These are phyloP conservation scores for Ganoderma leucocontextum DNA, from an alignment of 1,284 basidiomycete species.

Conservation along the genomic window DNA sequence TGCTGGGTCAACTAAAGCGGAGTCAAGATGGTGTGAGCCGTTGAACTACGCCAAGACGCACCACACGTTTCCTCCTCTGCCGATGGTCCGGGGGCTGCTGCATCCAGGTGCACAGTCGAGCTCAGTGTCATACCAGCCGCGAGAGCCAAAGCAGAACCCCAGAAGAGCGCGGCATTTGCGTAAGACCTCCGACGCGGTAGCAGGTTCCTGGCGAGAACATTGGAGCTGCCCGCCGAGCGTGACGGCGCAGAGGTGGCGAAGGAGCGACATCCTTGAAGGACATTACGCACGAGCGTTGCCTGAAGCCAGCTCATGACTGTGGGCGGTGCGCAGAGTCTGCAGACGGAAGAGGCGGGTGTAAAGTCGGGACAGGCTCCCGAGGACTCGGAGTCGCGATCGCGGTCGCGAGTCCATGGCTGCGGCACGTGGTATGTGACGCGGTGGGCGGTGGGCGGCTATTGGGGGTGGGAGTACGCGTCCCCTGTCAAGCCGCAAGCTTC, in stretches of 20 bases:
- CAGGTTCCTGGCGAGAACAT: conserved; percentile 16
- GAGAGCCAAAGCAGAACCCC: conserved; percentile 46
- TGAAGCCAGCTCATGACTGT: conserved; percentile 30
- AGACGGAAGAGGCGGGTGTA: not conserved
- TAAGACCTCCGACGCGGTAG: conserved; percentile 21
- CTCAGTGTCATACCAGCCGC: conserved; percentile 43
- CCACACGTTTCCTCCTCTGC: conserved; percentile 39
- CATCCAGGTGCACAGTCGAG: conserved; percentile 49
- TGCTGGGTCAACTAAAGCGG: conserved; percentile 65
- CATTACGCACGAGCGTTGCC: conserved; percentile 20
- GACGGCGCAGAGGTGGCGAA: conserved; percentile 29
- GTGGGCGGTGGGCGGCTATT: conserved; percentile 23
- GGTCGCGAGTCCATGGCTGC: not conserved
- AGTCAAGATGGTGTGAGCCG: conserved; percentile 8
- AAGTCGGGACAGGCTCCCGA: conserved; percentile 12
- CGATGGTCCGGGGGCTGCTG: conserved; percentile 30
- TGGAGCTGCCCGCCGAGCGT: conserved; percentile 13
- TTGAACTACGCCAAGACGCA: conserved; percentile 9
- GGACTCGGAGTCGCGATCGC: conserved; percentile 16
- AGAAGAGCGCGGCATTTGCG: conserved; percentile 38
- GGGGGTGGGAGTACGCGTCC: conserved; percentile 32
- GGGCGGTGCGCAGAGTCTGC: not conserved
- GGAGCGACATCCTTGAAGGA: conserved; percentile 27
- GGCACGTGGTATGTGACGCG: conserved; percentile 29
- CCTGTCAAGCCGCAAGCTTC: not conserved